Percentiles rank a stretch among this genome's conserved stretches.
These are phyloP conservation scores for Wickerhamiella sergipiensis DNA, from an alignment of 805 yeast genomes.

Conservation along the genomic window DNA sequence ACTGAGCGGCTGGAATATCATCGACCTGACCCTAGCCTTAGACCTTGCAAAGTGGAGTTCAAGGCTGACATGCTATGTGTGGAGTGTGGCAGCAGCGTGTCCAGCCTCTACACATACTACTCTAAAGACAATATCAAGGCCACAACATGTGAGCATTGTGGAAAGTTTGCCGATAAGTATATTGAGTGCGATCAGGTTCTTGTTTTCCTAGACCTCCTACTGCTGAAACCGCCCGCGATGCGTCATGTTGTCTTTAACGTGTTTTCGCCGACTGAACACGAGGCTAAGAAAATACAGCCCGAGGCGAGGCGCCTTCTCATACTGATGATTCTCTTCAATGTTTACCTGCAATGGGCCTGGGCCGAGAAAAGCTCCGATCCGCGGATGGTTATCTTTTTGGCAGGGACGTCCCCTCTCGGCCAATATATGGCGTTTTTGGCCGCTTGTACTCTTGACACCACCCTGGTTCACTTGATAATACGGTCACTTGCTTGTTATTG, in stretches of 20 bases:
- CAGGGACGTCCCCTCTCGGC: constrained; percentile 19
- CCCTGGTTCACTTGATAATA: constrained; percentile 24
- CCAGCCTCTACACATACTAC: constrained; percentile 54
- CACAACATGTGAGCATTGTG: constrained; percentile 62
- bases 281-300: neutral
- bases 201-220: constrained; percentile 66
- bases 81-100: constrained; percentile 62
- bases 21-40: neutral
- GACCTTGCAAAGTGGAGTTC: neutral
- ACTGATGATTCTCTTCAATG: constrained; percentile 66
- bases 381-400: constrained; percentile 16
- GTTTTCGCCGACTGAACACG: constrained; percentile 17
- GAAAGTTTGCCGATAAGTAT: constrained; percentile 72
- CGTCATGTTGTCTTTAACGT: constrained; percentile 75
- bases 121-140: constrained; percentile 67
- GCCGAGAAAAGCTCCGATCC: constrained; percentile 46
- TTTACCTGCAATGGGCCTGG: constrained; percentile 82
- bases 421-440: constrained; percentile 28
- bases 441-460: constrained; percentile 25
- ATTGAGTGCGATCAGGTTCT: constrained; percentile 81
- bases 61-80: constrained; percentile 60
- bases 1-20: no score
- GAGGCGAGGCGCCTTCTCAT: constrained; percentile 37
- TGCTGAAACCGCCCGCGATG: constrained; percentile 67
- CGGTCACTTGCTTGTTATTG: constrained; percentile 24